These are phyloP conservation scores for Solanum boliviense DNA, from an alignment of 257 asterid genomes.

Conservation along the genomic window DNA sequence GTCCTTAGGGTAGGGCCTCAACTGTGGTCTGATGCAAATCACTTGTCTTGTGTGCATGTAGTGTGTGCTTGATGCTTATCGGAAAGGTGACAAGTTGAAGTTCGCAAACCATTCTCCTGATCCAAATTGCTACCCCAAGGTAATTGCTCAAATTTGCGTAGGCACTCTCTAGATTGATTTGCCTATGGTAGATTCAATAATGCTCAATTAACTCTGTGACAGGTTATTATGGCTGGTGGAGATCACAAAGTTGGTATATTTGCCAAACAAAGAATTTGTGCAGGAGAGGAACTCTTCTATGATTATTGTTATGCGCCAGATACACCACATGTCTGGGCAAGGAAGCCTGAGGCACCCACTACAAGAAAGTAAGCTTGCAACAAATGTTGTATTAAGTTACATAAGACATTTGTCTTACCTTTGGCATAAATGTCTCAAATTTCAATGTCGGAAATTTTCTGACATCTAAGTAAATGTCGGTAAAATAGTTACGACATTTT, in stretches of 20 bases:
- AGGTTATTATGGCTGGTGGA: conserved; percentile 68
- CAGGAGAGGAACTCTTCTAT: conserved; percentile 88
- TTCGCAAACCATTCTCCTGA: conserved; percentile 95
- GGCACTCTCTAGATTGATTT: not conserved
- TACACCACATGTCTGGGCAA: conserved; percentile 90
- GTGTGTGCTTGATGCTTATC: conserved; percentile 94
- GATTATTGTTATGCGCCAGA: conserved; percentile 80
- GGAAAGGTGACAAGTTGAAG: conserved; percentile 92
- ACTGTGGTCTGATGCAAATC: not conserved
- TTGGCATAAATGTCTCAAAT: not conserved
- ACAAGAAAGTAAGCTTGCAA: not conserved
- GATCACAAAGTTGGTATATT: conserved; percentile 92
- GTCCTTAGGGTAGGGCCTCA: not conserved
- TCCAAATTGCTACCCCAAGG: conserved; percentile 96
- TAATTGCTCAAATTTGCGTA: conserved; percentile 11
- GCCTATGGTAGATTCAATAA: not conserved
- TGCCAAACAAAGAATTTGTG: conserved; percentile 65
- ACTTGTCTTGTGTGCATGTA: conserved; percentile 15
- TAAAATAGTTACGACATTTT: not conserved
- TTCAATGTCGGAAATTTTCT: not conserved
- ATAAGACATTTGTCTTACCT: not conserved
- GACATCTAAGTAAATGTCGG: not conserved
- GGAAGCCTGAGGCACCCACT: conserved; percentile 64
- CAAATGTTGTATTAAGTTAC: not conserved
- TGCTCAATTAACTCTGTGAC: not conserved